Base-by-base conservation (phyloP, 108 stramenopile species). In the Thalassiosira profunda region DNA sequence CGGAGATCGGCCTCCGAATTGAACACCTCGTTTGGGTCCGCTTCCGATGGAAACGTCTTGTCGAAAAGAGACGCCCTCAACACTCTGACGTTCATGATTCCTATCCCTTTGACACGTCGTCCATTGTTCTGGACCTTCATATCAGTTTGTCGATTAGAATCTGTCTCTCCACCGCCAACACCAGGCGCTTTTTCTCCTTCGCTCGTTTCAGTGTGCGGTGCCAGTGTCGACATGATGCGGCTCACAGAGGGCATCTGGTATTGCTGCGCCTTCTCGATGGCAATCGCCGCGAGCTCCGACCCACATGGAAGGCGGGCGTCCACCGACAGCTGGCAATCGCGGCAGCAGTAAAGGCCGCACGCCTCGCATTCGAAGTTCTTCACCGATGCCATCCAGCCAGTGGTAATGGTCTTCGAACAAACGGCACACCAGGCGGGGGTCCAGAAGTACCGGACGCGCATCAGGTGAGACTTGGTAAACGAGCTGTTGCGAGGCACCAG, bases 251-350 rank as follows among this genome's bases (percentile, higher is more conserved):
- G 71, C 23, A 89, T 24, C 61, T 89, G 84, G 69, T 72, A 78
- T 47, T 84, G 84, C 30, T 77, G 75, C 14, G 86, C 73, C 12
- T 79, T 79, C 57, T 74, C 73, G n/a, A 80, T 74, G 8, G 77
- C 81, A 8, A 80, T 66, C 12, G 45, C 37, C 10, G 93, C 84
- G 28, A 62, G 41, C 10, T 80, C 79, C 2, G 89, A 89, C 7
- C 90, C 89, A 55, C 93, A 94, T 1, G 90, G 90, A 7, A 91
- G 55, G 31, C 66, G 64, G 14, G 88, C 54, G 45, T 95, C 93
- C 14, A 95, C 84, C 31, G 88, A 85, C 17, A 95, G 74, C 35
- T 80, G 90, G 54, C 93, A 95, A 74, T 95, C 91, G 11, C 46
- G 38, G 52, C 93, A 95, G 56, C 89, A 89, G 42, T 81, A 80